Evolutionary conservation across 306 rosid species (phyloP).

Genomic region (Cicer chorassanicum): DNA sequence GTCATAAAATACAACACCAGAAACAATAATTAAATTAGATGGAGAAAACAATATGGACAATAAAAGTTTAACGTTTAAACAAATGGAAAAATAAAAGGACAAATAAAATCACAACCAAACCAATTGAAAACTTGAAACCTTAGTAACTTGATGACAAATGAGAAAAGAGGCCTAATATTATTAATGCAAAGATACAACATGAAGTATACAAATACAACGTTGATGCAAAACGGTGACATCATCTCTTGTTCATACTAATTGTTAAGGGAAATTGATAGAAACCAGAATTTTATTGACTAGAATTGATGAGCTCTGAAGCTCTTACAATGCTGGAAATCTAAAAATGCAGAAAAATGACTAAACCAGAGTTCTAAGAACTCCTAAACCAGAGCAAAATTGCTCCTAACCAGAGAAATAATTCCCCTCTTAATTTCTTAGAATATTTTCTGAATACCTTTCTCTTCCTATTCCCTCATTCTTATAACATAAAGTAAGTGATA

Average conservation of each 20-base stretch:
- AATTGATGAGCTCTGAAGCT: too few relatives aligned
- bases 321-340: too few relatives aligned
- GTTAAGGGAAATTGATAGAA: too few relatives aligned
- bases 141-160: constrained; percentile 1
- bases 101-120: constrained; percentile 23
- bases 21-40: constrained; percentile 28
- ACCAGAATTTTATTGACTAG: too few relatives aligned
- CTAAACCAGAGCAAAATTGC: too few relatives aligned
- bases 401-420: too few relatives aligned
- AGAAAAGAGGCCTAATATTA: constrained; percentile 32
- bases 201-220: not conserved
- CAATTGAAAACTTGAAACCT: constrained; percentile 9
- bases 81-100: not conserved
- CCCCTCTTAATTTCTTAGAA: too few relatives aligned
- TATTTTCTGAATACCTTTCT: too few relatives aligned
- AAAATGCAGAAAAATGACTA: too few relatives aligned
- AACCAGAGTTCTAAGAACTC: too few relatives aligned
- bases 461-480: too few relatives aligned
- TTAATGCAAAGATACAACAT: constrained; percentile 24
- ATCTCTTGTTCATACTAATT: not conserved
- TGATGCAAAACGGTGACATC: constrained; percentile 20
- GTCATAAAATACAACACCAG: constrained; percentile 37
- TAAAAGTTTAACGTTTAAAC: not conserved
- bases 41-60: constrained; percentile 29
- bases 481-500: too few relatives aligned